Conservation (phyloP, 148 eudicot species). For the Camellia lanceoleosa region DNA sequence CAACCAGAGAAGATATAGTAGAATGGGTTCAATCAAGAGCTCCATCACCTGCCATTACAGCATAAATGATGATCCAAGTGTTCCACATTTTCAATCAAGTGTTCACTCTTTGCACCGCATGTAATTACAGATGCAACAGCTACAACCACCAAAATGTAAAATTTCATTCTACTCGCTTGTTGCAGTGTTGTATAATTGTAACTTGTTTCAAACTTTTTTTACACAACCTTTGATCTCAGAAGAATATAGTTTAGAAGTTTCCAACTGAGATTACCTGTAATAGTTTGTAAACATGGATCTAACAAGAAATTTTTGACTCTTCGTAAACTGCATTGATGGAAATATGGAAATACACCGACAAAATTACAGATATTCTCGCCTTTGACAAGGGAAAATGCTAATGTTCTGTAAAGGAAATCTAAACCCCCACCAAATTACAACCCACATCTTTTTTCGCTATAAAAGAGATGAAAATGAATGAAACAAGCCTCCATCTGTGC, state of each 20-base stretch:
- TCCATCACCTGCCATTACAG: conserved; percentile 30
- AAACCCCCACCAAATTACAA: conserved; percentile 38
- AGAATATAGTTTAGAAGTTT: neutral
- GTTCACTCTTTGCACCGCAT: no score
- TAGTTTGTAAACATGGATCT: neutral
- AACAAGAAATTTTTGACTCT: conserved; percentile 9
- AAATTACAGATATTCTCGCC: conserved; percentile 52
- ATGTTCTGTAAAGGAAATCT: conserved; percentile 18
- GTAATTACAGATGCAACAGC: no score
- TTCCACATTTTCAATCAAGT: no score
- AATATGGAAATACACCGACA: conserved; percentile 38
- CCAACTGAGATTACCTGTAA: neutral
- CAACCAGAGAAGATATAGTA: conserved; percentile 67
- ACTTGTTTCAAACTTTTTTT: neutral
- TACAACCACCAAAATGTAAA: no score
- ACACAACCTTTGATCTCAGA: neutral
- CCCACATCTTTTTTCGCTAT: conserved; percentile 21
- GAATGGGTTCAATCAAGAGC: conserved; percentile 63
- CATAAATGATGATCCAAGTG: conserved; percentile 9
- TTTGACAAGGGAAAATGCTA: conserved; percentile 18
- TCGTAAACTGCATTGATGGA: conserved; percentile 35
- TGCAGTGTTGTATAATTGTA: neutral
- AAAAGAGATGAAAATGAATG: conserved; percentile 51
- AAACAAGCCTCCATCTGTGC: conserved; percentile 49
- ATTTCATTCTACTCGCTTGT: neutral